Conservation (phyloP, 2,329 filamentous ascomycete species). For the Fusarium abutilonis region DNA sequence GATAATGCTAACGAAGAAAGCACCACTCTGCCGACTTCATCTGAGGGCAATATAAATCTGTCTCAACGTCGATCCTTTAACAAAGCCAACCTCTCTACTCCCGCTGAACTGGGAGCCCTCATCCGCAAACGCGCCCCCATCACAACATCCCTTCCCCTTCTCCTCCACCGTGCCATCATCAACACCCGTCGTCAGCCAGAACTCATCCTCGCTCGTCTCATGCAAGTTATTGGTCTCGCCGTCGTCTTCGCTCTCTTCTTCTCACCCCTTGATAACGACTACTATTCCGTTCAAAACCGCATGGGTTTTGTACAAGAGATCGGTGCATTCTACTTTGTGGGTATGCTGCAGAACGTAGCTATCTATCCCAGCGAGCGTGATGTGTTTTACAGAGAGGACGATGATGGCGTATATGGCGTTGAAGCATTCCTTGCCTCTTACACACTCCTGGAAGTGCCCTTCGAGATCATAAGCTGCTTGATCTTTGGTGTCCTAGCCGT, state of each 20-base stretch:
- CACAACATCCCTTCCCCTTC: constrained; percentile 69
- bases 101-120: constrained; percentile 76
- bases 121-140: constrained; percentile 71
- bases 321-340: constrained; percentile 76
- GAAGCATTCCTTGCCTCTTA: constrained; percentile 78
- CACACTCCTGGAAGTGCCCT: constrained; percentile 74
- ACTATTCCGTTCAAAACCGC: constrained; percentile 75
- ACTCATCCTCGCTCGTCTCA: constrained; percentile 70
- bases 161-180: constrained; percentile 73
- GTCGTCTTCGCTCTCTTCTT: constrained; percentile 75
- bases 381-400: constrained; percentile 80
- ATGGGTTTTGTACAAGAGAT: constrained; percentile 79
- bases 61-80: constrained; percentile 55
- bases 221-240: constrained; percentile 72
- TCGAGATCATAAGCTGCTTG: constrained; percentile 72
- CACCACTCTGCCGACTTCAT: background rate
- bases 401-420: constrained; percentile 76
- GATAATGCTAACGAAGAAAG: background rate
- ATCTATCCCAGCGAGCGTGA: constrained; percentile 77
- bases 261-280: constrained; percentile 74
- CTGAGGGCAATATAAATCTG: background rate
- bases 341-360: constrained; percentile 82
- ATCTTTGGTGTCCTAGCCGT: constrained; percentile 72
- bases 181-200: constrained; percentile 75
- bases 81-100: constrained; percentile 65